phyloP scores from a whole-genome alignment of 2,329 filamentous ascomycete species.

The Xylariaceae sp. region DNA sequence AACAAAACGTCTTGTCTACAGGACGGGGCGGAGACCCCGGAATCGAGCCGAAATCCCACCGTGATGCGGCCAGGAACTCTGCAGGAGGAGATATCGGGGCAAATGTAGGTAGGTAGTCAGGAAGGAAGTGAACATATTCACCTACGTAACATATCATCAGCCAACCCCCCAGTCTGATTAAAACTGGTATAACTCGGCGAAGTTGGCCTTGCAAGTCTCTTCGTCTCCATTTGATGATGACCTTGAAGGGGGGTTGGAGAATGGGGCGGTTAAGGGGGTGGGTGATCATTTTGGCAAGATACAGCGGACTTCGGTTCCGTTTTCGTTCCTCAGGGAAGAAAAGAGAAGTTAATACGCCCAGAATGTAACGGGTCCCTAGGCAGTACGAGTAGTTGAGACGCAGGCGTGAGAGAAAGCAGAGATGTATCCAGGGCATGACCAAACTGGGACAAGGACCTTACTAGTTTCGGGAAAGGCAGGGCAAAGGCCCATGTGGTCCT shows the following conservation, averaged over 20 bases:
- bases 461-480: background rate
- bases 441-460: constrained; percentile 9
- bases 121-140: background rate
- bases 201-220: background rate
- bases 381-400: constrained; percentile 12
- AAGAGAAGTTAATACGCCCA: constrained; percentile 8
- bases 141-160: no score
- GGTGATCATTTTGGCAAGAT: background rate
- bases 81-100: background rate
- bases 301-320: background rate
- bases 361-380: constrained; percentile 17
- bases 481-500: constrained; percentile 13
- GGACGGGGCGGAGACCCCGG: background rate
- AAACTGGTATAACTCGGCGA: no score
- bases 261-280: background rate
- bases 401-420: background rate
- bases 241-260: background rate
- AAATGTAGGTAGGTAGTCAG: background rate
- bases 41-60: background rate
- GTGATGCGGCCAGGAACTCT: background rate
- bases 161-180: no score
- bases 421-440: constrained; percentile 1
- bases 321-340: constrained; percentile 6
- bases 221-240: background rate
- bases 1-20: no score